Conservation (phyloP, 2,329 filamentous ascomycete species). For the Metarhizium anisopliae region DNA sequence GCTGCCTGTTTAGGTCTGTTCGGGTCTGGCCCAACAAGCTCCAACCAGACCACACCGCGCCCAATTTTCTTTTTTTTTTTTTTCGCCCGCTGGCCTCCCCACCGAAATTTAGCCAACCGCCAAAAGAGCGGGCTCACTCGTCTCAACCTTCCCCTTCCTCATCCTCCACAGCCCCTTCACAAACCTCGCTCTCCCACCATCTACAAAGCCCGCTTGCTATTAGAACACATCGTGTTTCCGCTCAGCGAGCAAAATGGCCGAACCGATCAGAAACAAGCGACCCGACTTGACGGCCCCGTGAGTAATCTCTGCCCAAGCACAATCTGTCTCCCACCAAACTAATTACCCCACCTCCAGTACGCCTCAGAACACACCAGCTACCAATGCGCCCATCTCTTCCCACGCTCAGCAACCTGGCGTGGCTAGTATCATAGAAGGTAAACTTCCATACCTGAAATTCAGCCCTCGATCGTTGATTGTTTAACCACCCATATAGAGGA, state of each 20-base stretch:
- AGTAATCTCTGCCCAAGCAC: constrained; percentile 23
- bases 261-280: constrained; percentile 57
- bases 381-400: constrained; percentile 93
- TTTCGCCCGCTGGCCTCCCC: constrained; percentile 21
- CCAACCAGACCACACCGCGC: constrained; percentile 16
- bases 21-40: constrained; percentile 21
- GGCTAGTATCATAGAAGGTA: constrained; percentile 95
- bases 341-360: constrained; percentile 56
- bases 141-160: constrained; percentile 22
- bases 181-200: constrained; percentile 19
- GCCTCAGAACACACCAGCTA: constrained; percentile 94
- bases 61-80: constrained; percentile 25
- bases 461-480: not conserved
- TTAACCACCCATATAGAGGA: constrained; percentile 55
- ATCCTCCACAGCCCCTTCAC: constrained; percentile 17
- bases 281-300: constrained; percentile 50
- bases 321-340: constrained; percentile 18
- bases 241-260: constrained; percentile 43
- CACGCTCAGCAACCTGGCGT: constrained; percentile 93
- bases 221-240: not conserved
- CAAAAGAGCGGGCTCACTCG: constrained; percentile 20
- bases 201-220: constrained; percentile 13
- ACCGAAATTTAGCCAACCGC: constrained; percentile 31
- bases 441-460: constrained; percentile 23
- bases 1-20: not conserved